Base-by-base conservation (phyloP, 2,329 filamentous ascomycete species). In the Pestalotiopsis sp. region DNA sequence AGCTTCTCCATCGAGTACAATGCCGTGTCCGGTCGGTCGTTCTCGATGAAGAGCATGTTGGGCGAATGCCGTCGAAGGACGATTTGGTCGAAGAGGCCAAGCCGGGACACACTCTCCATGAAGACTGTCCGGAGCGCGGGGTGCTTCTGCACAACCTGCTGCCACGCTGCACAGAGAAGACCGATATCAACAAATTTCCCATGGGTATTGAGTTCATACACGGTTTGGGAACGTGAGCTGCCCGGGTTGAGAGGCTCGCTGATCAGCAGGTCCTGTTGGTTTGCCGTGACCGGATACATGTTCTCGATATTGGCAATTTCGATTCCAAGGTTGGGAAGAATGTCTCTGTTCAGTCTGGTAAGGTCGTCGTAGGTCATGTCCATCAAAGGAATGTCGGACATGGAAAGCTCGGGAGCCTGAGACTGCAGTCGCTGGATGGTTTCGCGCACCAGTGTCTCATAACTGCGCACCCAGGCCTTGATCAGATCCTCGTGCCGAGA, bases 1-100 rank as follows among this genome's bases (percentile, higher is more conserved):
- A 87, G 74, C 11, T 79, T 82, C 68, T 79, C 78, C 59, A 84
- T 78, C 17, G 82, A 72, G 66, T 78, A 69, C 70, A 82, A 71
- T 68, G 81, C 75, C 72, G 84, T 74, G 72, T 83, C 75, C 67
- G 80, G 69, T 62, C 80, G 73, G 0, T 77, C 78, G 2, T 82
- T 82, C 65, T 88, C 86, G 59, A 88, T 81, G 66, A 87, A 88
- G 4, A 88, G 77, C 82, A 88, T 87, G 45, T 79, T 82, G 0
- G 86, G 85, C 0, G 85, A 86, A 17, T 81, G 79, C 61, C 80
- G 81, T 9, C 81, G 80, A 2, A 88, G 74, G 5, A 88, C 77
- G 12, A 87, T 79, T 71, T 84, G 84, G 68, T 87, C 85, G 68
- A 84, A 87, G 0, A 87, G 75, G 0, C 84, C 84, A 5, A 83